These are phyloP conservation scores for Ustilago shanxiensis DNA, from an alignment of 1,284 basidiomycete genomes.

Conservation along the genomic window DNA sequence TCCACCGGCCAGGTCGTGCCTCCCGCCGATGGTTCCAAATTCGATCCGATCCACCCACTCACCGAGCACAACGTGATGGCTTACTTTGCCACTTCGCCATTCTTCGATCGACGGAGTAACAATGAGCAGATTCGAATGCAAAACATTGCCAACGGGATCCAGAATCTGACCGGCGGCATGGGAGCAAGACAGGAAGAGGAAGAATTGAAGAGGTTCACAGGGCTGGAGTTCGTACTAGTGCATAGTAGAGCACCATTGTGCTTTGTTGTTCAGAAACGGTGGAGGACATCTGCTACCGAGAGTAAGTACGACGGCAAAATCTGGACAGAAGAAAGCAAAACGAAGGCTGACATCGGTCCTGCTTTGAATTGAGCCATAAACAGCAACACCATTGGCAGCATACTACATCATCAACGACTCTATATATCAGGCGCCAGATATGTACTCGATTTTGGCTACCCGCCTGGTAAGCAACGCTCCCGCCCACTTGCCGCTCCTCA, in stretches of 20 bases:
- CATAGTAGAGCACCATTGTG: conserved; percentile 48
- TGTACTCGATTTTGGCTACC: conserved; percentile 59
- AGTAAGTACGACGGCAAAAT: conserved; percentile 11
- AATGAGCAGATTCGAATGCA: conserved; percentile 69
- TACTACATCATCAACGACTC: conserved; percentile 66
- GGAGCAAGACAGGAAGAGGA: conserved; percentile 44
- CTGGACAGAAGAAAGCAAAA: neutral
- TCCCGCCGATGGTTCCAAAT: conserved; percentile 10
- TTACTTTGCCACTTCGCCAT: conserved; percentile 65
- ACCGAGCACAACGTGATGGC: conserved; percentile 60
- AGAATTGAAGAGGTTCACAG: conserved; percentile 61
- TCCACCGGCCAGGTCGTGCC: conserved; percentile 13
- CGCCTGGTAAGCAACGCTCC: conserved; percentile 43
- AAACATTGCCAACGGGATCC: conserved; percentile 53
- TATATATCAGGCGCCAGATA: conserved; percentile 64
- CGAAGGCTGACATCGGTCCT: neutral
- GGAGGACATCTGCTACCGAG: conserved; percentile 37
- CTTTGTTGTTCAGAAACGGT: conserved; percentile 64
- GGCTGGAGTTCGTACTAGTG: conserved; percentile 63
- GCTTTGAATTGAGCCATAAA: neutral
- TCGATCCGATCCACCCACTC: conserved; percentile 32
- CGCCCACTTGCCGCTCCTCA: no score
- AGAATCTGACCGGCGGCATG: conserved; percentile 14
- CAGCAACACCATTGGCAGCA: conserved; percentile 50
- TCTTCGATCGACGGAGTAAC: conserved; percentile 64